Percentiles rank a stretch among this genome's conserved stretches.
Evolutionary conservation across 306 rosid species (phyloP).

Genomic region (Betula pendula): DNA sequence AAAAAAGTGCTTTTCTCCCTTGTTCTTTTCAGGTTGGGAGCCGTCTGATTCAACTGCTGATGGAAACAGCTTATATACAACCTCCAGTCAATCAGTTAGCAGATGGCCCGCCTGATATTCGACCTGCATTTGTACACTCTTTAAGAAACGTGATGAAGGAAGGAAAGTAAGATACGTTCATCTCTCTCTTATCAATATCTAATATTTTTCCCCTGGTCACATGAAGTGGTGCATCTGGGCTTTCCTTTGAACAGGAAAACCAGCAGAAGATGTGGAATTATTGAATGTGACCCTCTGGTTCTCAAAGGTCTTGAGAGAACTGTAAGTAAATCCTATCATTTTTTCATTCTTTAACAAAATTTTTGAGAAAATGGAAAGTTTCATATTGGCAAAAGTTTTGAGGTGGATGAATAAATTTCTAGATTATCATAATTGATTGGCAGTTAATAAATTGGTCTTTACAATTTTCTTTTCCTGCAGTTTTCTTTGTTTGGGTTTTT

Average conservation of each 20-base stretch:
- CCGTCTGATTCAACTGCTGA: constrained; percentile 77
- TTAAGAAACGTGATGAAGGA: constrained; percentile 42
- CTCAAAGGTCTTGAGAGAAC: constrained; percentile 78
- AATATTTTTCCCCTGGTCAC: constrained; percentile 17
- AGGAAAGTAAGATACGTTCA: constrained; percentile 48
- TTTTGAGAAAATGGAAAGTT: constrained; percentile 15
- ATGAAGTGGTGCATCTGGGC: constrained; percentile 19
- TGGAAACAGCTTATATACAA: constrained; percentile 85
- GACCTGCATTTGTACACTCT: constrained; percentile 85
- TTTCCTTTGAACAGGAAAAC: constrained; percentile 44
- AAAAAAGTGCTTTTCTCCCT: background rate
- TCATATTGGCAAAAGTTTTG: constrained; percentile 1
- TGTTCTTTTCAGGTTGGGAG: constrained; percentile 72
- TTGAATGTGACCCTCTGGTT: constrained; percentile 79
- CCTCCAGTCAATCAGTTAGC: constrained; percentile 64
- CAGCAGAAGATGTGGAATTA: constrained; percentile 68
- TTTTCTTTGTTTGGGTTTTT: background rate
- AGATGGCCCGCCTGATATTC: constrained; percentile 75
- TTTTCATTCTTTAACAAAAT: constrained; percentile 22
- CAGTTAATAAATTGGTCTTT: background rate
- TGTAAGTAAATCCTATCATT: constrained; percentile 48
- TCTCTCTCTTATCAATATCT: constrained; percentile 23
- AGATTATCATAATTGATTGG: background rate
- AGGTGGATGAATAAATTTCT: constrained; percentile 1
- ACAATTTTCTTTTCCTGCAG: background rate